Conservation (phyloP, 1,139 yeast genomes). For the Zhuliangozyma parablackwelliae region DNA sequence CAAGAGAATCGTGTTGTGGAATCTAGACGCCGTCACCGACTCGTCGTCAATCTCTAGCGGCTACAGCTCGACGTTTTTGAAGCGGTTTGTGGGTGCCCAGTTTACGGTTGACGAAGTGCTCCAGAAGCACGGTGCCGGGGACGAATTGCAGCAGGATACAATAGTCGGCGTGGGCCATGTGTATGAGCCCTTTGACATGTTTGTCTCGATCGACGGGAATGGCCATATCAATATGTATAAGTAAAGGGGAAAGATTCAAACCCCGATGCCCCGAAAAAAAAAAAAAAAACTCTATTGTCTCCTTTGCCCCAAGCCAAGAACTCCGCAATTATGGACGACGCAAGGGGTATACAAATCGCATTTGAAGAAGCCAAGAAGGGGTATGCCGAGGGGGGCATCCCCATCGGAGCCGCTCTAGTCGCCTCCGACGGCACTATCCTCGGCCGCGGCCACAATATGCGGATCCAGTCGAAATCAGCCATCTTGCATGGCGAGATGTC, state of each 20-base stretch:
- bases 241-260: conserved; percentile 13
- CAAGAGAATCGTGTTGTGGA: conserved; percentile 30
- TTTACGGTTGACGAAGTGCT: conserved; percentile 10
- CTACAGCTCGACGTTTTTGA: conserved; percentile 10
- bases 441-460: conserved; percentile 84
- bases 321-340: conserved; percentile 47
- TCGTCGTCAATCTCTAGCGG: conserved; percentile 19
- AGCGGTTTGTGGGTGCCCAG: conserved; percentile 4
- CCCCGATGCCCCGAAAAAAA: too few relatives aligned
- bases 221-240: conserved; percentile 59
- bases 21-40: conserved; percentile 19
- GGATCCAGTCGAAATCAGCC: conserved; percentile 77
- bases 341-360: conserved; percentile 63
- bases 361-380: conserved; percentile 68
- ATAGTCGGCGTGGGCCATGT: conserved; percentile 40
- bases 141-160: too few relatives aligned
- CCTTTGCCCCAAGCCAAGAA: too few relatives aligned
- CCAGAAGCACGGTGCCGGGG: not conserved
- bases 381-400: conserved; percentile 82
- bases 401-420: conserved; percentile 77
- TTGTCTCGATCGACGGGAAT: conserved; percentile 58
- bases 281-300: too few relatives aligned
- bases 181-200: conserved; percentile 54
- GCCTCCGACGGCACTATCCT: conserved; percentile 73
- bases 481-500: conserved; percentile 89